Evolutionary conservation across 2,329 filamentous ascomycete genomes (phyloP), one percentile per base, ranked within the genome.

Genomic region (Amauroascus verrucosus): DNA sequence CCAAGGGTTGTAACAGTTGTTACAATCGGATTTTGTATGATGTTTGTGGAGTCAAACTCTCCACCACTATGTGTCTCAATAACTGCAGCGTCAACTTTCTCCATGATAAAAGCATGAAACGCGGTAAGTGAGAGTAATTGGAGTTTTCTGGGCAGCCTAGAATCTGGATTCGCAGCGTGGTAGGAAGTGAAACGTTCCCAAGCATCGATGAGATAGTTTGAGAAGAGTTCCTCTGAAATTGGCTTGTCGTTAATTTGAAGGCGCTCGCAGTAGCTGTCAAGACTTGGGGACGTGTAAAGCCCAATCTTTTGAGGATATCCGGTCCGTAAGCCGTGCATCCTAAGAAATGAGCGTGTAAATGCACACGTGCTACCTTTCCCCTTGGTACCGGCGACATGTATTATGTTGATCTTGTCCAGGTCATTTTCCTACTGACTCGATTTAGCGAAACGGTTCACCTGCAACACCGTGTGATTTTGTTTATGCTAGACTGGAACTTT

Each of bases 371-470:
- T 84, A 26, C 84, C 85, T 67, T 88, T 88, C 4, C 85, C 85
- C 65, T 88, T 88, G n/a, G 84, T 88, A 4, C 85, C 85, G 22
- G 84, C 79, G 24, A 88, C 77, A 67, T 87, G 84, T 37, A 88
- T 65, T 24, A 86, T 75, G 59, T 85, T 85, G 28, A 87, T 69
- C 4, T 20, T 6, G 22, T n/a, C 14, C 6, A 26, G 8, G 6
- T 40, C 37, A 14, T 9, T 40, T 18, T 3, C 16, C 37, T 40
- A 20, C 5, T n/a, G n/a, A n/a, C n/a, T n/a, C n/a, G n/a, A n/a
- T n/a, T n/a, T n/a, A n/a, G n/a, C n/a, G n/a, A n/a, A n/a, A n/a
- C n/a, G n/a, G n/a, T n/a, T n/a, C n/a, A n/a, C n/a, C n/a, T n/a
- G n/a, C n/a, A n/a, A n/a, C n/a, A n/a, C n/a, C n/a, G n/a, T n/a